Base-by-base conservation (phyloP, 192 early-diverging fungal species). In the Coemansia sp. region DNA sequence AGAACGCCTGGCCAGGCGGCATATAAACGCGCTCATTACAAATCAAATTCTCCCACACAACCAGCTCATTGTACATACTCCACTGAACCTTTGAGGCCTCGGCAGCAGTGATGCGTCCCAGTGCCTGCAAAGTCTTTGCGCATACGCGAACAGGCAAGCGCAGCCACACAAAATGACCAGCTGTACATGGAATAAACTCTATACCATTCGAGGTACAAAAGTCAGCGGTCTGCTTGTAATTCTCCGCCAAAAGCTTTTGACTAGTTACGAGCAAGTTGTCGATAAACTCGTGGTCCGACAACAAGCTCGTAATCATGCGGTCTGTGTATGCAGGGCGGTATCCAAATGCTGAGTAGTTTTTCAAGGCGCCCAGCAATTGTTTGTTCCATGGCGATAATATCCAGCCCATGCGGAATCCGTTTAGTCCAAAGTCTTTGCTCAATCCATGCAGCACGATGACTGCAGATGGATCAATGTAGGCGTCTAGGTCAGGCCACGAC, bases 361-460 rank as follows among this genome's bases (percentile, higher is more conserved):
- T 44, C 8, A 84, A 33, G 2, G 55, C 67, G 5, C n/a, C 39
- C 20, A 74, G n/a, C n/a, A 84, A 39, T 8, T 82, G 69, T 41
- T 73, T 69, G 76, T 92, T 90, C 83, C 84, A 89, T 1, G 89
- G 90, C 22, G 84, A 90, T 16, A 93, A 66, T 18, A 88, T 50
- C 60, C 86, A 88, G 24, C 88, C 92, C 55, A 89, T 77, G 44
- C 93, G 89, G 69, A 91, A 82, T 5, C 93, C 93, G 70, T 91
- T 92, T 39, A 92, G 74, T 20, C 88, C 84, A 86, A 96, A 95
- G 76, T 93, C 95, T 79, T 96, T 96, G 69, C 90, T 92, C 65
- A 96, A 73, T 20, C 90, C 88, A 76, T 93, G 95, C 31, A 94
- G 66, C 29, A 95, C 85, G 61, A 94, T 88, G 15, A 92, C 84